A percentile compares a stretch with the other conserved stretches of the same genome.
Conservation (phyloP, 768 basidiomycete species). For the Galerina sulciceps region DNA sequence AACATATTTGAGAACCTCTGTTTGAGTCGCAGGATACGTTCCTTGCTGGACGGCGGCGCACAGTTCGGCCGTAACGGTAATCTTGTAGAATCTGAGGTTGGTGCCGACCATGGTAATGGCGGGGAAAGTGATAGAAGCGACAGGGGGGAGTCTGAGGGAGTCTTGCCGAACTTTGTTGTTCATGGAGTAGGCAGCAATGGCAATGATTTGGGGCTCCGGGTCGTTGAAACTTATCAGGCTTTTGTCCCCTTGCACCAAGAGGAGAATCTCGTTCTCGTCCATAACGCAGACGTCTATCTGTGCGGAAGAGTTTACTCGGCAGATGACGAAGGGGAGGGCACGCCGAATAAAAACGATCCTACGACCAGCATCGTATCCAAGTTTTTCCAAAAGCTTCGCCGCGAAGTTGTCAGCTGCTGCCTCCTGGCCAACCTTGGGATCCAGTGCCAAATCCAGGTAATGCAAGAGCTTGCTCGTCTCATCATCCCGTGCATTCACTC, state of each 20-base stretch:
- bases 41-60: constrained; percentile 16
- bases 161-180: constrained; percentile 28
- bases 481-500: constrained; percentile 6
- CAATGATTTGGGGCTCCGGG: constrained; percentile 21
- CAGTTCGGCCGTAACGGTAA: constrained; percentile 27
- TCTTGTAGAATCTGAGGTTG: constrained; percentile 32
- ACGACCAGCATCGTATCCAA: constrained; percentile 23
- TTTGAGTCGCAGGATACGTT: constrained; percentile 19
- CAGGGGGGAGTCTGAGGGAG: constrained; percentile 13
- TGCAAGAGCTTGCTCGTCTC: constrained; percentile 15
- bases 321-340: constrained; percentile 29
- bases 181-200: constrained; percentile 23
- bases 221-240: constrained; percentile 8
- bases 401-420: constrained; percentile 40
- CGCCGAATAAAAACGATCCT: constrained; percentile 25
- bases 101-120: constrained; percentile 35
- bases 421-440: constrained; percentile 20
- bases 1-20: constrained; percentile 22
- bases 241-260: constrained; percentile 25
- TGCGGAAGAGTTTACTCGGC: constrained; percentile 27
- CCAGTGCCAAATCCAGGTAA: constrained; percentile 26
- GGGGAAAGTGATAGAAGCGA: constrained; percentile 24
- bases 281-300: constrained; percentile 36
- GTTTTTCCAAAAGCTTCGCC: constrained; percentile 25
- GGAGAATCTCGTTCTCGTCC: constrained; percentile 16